These are phyloP conservation scores for Teratosphaeria viscida DNA, from an alignment of 2,329 filamentous ascomycete genomes.

Conservation along the genomic window DNA sequence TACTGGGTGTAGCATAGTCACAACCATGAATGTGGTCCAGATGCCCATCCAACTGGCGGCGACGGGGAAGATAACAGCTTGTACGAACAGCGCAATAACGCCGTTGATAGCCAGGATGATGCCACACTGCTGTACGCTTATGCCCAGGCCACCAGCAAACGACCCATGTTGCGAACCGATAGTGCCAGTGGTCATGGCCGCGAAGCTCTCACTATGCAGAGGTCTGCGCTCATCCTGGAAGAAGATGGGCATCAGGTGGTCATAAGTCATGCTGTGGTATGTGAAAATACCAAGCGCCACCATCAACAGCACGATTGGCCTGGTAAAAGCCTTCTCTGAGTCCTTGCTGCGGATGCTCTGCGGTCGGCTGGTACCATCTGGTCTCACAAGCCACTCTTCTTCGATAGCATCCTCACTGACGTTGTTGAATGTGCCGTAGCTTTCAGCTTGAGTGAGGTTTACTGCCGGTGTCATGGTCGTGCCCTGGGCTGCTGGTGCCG, in stretches of 20 bases:
- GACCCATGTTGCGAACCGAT: slow-evolving; percentile 16
- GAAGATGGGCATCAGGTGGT: slow-evolving; percentile 86
- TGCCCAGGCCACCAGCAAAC: slow-evolving; percentile 52
- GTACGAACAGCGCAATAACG: slow-evolving; percentile 60
- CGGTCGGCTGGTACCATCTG: slow-evolving; percentile 33
- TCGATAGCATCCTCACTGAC: slow-evolving; percentile 45
- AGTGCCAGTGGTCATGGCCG: slow-evolving; percentile 14
- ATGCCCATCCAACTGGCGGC: slow-evolving; percentile 55
- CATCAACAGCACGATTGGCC: slow-evolving; percentile 62
- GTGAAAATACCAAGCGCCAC: slow-evolving; percentile 82
- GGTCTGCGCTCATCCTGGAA: slow-evolving; percentile 62
- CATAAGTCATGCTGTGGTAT: slow-evolving; percentile 91
- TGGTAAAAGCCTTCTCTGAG: slow-evolving; percentile 44
- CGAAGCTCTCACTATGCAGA: slow-evolving; percentile 25
- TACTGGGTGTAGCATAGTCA: slow-evolving; percentile 55
- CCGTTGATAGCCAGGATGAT: slow-evolving; percentile 61
- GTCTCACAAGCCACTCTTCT: slow-evolving; percentile 40
- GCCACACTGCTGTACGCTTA: slow-evolving; percentile 56
- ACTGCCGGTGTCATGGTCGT: slow-evolving; percentile 63
- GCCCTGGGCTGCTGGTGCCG: slow-evolving; percentile 54
- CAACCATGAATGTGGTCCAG: slow-evolving; percentile 55
- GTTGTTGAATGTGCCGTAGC: slow-evolving; percentile 29
- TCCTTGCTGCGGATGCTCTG: slow-evolving; percentile 22
- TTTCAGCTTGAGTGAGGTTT: slow-evolving; percentile 60
- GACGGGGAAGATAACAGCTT: slow-evolving; percentile 59